Evolutionary conservation across 148 eudicot species (phyloP).

Genomic region (Cornus controversa): DNA sequence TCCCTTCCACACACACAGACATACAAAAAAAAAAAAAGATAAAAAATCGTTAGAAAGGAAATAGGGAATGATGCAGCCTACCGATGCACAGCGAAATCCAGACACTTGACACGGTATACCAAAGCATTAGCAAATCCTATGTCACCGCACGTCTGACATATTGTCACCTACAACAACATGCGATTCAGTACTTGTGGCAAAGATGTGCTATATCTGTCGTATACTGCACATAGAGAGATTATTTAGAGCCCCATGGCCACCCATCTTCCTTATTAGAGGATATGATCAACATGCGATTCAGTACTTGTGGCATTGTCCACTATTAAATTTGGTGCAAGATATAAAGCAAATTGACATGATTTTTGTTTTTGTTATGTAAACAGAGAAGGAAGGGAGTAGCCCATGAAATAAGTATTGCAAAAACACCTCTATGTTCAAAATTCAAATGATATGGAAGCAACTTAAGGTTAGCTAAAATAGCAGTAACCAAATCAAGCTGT

Average conservation of each 20-base stretch:
- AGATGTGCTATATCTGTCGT: not conserved
- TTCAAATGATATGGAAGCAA: not conserved
- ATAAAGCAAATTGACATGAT: too few species aligned
- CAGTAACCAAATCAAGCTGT: not conserved
- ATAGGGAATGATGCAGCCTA: constrained; percentile 18
- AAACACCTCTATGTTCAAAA: not conserved
- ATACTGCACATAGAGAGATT: not conserved
- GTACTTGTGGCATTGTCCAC: not conserved
- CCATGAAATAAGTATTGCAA: not conserved
- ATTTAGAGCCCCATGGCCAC: not conserved
- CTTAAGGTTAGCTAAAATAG: not conserved
- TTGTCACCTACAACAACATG: constrained; percentile 34
- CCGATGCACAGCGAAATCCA: constrained; percentile 55
- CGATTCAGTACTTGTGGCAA: not conserved
- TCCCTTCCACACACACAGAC: not conserved
- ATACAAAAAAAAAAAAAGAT: not conserved
- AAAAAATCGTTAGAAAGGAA: not conserved
- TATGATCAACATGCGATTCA: not conserved
- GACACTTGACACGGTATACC: constrained; percentile 56
- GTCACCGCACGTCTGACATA: constrained; percentile 64
- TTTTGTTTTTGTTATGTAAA: too few species aligned
- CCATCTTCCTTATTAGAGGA: not conserved
- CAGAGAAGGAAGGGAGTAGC: too few species aligned
- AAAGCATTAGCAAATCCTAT: constrained; percentile 44
- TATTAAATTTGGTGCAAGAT: too few species aligned